Evolutionary conservation across 2,329 filamentous ascomycete genomes (phyloP).

Genomic region (Hypoxylon sp.): DNA sequence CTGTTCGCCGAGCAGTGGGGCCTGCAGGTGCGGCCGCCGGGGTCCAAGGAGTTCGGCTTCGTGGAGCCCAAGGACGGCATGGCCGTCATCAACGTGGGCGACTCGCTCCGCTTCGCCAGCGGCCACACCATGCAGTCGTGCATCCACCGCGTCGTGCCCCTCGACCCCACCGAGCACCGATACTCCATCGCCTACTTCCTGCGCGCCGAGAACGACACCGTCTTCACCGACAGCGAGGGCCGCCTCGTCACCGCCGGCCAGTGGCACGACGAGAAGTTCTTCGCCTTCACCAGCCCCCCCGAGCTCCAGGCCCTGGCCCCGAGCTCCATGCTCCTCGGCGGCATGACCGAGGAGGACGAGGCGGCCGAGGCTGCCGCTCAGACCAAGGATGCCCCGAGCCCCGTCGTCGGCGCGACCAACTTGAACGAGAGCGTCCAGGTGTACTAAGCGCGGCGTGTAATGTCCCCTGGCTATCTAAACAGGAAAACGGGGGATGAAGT

Average conservation of each 20-base stretch:
- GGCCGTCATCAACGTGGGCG: constrained; percentile 70
- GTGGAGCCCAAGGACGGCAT: constrained; percentile 64
- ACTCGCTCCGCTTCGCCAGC: constrained; percentile 68
- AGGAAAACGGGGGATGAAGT: constrained; percentile 1
- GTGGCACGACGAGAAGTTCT: constrained; percentile 69
- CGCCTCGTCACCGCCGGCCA: constrained; percentile 64
- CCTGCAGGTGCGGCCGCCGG: constrained; percentile 67
- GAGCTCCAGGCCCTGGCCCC: constrained; percentile 63
- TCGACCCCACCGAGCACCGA: constrained; percentile 64
- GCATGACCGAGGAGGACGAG: constrained; percentile 60
- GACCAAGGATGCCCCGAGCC: constrained; percentile 41
- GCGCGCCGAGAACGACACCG: constrained; percentile 66
- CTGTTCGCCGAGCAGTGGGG: constrained; percentile 69
- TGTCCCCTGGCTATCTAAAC: background rate
- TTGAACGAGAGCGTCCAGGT: constrained; percentile 45
- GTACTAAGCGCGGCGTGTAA: constrained; percentile 36
- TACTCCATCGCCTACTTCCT: constrained; percentile 72
- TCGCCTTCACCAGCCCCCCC: constrained; percentile 60
- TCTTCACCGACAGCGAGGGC: constrained; percentile 68
- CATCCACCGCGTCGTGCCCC: constrained; percentile 69
- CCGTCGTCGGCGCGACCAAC: constrained; percentile 35
- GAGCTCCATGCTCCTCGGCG: constrained; percentile 62
- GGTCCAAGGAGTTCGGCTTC: constrained; percentile 63
- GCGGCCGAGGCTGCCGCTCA: constrained; percentile 6
- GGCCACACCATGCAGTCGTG: constrained; percentile 67